These are phyloP conservation scores for Erythrophleum fordii DNA, from an alignment of 306 rosid genomes.

Conservation along the genomic window DNA sequence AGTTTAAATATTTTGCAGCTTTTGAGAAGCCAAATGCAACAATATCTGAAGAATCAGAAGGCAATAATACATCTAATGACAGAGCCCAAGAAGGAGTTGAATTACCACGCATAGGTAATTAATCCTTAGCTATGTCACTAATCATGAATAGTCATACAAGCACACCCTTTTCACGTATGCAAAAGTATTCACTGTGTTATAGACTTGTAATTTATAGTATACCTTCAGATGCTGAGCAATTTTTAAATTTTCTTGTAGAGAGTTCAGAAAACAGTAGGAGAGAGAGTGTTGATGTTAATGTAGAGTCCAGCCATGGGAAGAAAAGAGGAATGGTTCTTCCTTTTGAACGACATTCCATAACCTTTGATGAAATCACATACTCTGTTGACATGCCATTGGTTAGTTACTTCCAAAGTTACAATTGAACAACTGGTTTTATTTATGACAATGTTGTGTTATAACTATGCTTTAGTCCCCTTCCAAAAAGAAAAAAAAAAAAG, in stretches of 20 bases:
- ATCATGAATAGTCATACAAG: not conserved
- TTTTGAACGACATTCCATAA: conserved; percentile 59
- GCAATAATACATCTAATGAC: conserved; percentile 16
- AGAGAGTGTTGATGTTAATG: conserved; percentile 1
- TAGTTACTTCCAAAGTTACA: conserved; percentile 11
- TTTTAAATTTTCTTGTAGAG: conserved; percentile 35
- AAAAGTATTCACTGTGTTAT: not conserved
- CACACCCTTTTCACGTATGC: not conserved
- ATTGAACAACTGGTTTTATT: not conserved
- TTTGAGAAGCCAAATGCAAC: conserved; percentile 43
- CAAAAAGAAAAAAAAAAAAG: too few species aligned
- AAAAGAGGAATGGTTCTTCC: conserved; percentile 71
- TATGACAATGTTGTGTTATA: not conserved
- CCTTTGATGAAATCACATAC: conserved; percentile 57
- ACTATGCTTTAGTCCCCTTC: too few species aligned
- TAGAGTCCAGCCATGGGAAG: conserved; percentile 26
- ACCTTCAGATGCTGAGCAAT: not conserved
- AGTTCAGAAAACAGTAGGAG: not conserved
- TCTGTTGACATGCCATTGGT: conserved; percentile 72
- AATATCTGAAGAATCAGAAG: conserved; percentile 42
- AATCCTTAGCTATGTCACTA: not conserved
- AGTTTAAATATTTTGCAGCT: conserved; percentile 40
- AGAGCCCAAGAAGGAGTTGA: conserved; percentile 25
- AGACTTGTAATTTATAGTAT: not conserved
- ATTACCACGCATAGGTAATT: conserved; percentile 41